Evolutionary conservation across 2,329 filamentous ascomycete genomes (phyloP).

Genomic region (Tolypocladium sp.): DNA sequence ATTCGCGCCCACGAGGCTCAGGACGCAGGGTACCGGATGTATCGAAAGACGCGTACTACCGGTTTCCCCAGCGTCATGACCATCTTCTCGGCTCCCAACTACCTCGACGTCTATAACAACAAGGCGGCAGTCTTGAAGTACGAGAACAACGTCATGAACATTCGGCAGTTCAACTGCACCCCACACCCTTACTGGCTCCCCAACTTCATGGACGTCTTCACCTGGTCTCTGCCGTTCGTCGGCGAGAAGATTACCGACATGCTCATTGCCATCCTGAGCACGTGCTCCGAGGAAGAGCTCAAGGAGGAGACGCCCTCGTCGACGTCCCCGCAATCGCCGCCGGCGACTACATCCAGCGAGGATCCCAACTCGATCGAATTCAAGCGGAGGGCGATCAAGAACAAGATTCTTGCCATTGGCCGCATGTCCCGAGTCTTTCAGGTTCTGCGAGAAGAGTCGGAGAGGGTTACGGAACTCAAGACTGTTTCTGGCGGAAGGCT

Average conservation of each 20-base stretch:
- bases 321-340: slow-evolving; percentile 48
- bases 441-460: slow-evolving; percentile 92
- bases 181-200: slow-evolving; percentile 98
- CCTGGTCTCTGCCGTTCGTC: slow-evolving; percentile 98
- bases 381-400: slow-evolving; percentile 96
- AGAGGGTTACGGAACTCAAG: slow-evolving; percentile 95
- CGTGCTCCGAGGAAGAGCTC: slow-evolving; percentile 97
- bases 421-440: slow-evolving; percentile 97
- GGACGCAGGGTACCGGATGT: slow-evolving; percentile 98
- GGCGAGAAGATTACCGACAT: slow-evolving; percentile 99
- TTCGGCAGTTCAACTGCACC: slow-evolving; percentile 98
- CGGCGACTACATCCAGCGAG: slow-evolving; percentile 35
- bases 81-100: slow-evolving; percentile 98
- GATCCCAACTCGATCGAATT: slow-evolving; percentile 86
- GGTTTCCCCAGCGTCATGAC: slow-evolving; percentile 99
- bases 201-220: slow-evolving; percentile 99
- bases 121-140: slow-evolving; percentile 98
- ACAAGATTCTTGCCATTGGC: slow-evolving; percentile 97
- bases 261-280: slow-evolving; percentile 97
- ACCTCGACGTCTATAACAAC: slow-evolving; percentile 99
- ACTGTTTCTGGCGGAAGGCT: slow-evolving; percentile 87
- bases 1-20: slow-evolving; percentile 98
- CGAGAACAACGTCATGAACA: slow-evolving; percentile 99
- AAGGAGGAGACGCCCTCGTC: slow-evolving; percentile 75
- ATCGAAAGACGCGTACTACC: slow-evolving; percentile 94